Conservation (phyloP, 2,329 filamentous ascomycete species). For the Colletotrichum scovillei region DNA sequence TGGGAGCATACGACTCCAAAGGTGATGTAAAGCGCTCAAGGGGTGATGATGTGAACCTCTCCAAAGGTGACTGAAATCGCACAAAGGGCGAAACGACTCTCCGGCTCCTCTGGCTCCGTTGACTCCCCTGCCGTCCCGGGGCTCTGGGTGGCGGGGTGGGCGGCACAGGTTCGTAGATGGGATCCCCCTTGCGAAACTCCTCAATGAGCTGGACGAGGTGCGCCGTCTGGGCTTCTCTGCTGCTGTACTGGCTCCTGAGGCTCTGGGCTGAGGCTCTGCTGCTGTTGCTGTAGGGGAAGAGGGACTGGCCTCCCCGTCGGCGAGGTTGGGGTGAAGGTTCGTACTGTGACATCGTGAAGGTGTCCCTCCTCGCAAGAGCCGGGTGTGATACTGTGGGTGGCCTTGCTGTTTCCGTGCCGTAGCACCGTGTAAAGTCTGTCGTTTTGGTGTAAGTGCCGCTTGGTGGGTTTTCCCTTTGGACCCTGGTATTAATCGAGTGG, state of each 20-base stretch:
- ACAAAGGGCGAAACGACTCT: neutral
- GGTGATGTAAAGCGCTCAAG: neutral
- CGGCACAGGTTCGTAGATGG: conserved; percentile 31
- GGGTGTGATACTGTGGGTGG: neutral
- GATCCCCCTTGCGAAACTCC: conserved; percentile 28
- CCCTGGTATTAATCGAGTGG: neutral
- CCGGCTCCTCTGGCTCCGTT: neutral
- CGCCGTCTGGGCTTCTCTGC: conserved; percentile 7
- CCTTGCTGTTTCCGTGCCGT: neutral
- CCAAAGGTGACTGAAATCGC: neutral
- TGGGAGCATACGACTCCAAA: neutral
- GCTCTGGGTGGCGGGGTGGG: conserved; percentile 29
- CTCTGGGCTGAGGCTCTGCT: conserved; percentile 24
- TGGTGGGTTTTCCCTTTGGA: neutral
- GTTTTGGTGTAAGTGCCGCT: conserved; percentile 8
- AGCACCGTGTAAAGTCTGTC: conserved; percentile 1
- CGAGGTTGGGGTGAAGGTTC: conserved; percentile 15
- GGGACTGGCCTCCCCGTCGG: conserved; percentile 21
- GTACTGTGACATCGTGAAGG: conserved; percentile 18
- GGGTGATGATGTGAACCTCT: neutral
- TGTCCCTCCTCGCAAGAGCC: neutral
- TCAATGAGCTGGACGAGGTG: conserved; percentile 29
- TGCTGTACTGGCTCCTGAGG: conserved; percentile 28
- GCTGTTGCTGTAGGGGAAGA: conserved; percentile 4
- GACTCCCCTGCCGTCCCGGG: conserved; percentile 17